Percentiles rank a stretch among this genome's conserved stretches.
These are phyloP conservation scores for Yamagishiella unicocca DNA, from an alignment of 139 green algal species.

Conservation along the genomic window DNA sequence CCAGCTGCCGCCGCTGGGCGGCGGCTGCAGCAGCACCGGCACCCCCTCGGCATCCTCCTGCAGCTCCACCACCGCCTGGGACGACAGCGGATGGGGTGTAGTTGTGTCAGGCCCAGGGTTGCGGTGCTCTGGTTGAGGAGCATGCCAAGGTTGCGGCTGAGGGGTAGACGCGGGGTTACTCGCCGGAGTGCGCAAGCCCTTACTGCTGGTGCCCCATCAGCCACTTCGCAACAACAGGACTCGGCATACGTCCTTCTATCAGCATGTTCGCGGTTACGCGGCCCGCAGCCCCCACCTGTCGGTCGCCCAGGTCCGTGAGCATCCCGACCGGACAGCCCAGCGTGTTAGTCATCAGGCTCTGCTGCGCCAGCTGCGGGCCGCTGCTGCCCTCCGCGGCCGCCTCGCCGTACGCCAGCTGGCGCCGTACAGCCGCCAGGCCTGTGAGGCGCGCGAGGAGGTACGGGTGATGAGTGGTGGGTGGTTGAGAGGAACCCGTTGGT, in stretches of 20 bases:
- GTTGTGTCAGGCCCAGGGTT: no score
- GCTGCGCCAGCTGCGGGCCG: neutral
- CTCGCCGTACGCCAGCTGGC: conserved; percentile 47
- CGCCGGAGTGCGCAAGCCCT: no score
- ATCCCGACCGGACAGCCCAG: conserved; percentile 72
- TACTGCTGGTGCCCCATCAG: no score
- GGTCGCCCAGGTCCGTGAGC: conserved; percentile 79
- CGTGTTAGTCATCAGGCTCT: conserved; percentile 72
- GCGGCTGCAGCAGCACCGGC: conserved; percentile 37
- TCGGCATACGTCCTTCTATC: no score
- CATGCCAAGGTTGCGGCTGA: no score
- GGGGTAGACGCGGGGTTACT: no score
- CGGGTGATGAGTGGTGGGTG: no score
- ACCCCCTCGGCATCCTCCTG: conserved; percentile 20
- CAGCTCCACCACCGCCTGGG: conserved; percentile 62
- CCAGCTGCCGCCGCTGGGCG: neutral
- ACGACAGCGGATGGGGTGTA: no score
- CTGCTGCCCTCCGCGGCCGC: neutral
- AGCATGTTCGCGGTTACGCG: no score
- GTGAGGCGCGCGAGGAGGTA: neutral
- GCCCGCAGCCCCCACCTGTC: conserved; percentile 60
- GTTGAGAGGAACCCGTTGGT: no score
- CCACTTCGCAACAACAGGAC: no score
- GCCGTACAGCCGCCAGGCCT: conserved; percentile 38
- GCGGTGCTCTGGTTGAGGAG: no score